Evolutionary conservation across 345 rosid species (phyloP).

Genomic region (Angophora floribunda): DNA sequence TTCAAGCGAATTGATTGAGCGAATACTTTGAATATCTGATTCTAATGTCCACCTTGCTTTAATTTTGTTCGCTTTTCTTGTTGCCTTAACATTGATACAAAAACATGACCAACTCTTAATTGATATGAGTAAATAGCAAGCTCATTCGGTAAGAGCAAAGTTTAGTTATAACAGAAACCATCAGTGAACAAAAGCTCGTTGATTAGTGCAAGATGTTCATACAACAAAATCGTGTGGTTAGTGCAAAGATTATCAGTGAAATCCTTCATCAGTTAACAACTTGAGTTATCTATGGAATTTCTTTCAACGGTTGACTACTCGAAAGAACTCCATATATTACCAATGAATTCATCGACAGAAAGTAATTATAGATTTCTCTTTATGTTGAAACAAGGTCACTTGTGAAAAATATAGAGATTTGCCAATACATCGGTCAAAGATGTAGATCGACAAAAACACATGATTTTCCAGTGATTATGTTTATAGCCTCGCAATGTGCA

Average conservation of each 20-base stretch:
- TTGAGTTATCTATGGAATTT: too few relatives aligned
- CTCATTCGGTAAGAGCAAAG: neutral
- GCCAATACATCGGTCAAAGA: neutral
- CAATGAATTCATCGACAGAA: accelerated
- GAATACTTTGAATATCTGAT: neutral
- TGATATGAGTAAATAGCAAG: neutral
- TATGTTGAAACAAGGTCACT: neutral
- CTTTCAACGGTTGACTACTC: too few relatives aligned
- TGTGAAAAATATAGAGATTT: neutral
- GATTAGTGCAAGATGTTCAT: neutral
- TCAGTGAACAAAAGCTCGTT: too few relatives aligned
- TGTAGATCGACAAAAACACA: neutral
- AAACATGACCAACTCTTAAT: neutral
- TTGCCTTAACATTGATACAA: neutral
- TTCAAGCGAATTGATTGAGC: neutral
- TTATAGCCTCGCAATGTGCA: neutral
- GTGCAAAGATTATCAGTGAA: neutral
- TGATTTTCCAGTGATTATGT: neutral
- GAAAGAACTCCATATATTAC: too few relatives aligned
- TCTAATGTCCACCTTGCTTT: too few relatives aligned
- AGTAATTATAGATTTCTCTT: neutral
- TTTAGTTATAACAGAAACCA: neutral
- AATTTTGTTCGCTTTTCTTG: neutral
- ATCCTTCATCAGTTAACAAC: neutral
- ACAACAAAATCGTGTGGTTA: neutral